Conservation (phyloP, 108 stramenopile genomes). For the Schizochytrium sp. region DNA sequence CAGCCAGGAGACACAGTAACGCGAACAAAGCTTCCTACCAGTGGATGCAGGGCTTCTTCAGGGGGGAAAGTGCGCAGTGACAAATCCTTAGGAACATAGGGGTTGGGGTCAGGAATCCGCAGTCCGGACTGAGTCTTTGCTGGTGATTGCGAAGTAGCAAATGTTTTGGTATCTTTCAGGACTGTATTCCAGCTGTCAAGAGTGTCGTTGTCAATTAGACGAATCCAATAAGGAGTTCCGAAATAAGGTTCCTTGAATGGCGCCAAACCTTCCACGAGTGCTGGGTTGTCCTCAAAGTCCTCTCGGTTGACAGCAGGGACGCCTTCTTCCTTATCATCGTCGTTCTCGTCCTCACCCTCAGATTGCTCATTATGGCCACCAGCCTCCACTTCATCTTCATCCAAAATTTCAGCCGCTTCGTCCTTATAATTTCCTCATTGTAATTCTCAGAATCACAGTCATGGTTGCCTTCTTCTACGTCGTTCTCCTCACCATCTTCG, state of each 20-base stretch:
- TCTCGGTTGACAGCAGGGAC: neutral
- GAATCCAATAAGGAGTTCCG: conserved; percentile 33
- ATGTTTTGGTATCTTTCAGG: neutral
- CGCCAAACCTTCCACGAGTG: neutral
- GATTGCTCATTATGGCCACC: neutral
- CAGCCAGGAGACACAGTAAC: neutral
- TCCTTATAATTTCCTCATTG: neutral
- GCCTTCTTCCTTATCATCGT: neutral
- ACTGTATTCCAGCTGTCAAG: neutral
- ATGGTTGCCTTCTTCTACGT: neutral
- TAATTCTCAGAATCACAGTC: neutral
- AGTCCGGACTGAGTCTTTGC: neutral
- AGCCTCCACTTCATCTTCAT: neutral
- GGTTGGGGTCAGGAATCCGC: neutral
- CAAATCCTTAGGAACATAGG: conserved; percentile 35
- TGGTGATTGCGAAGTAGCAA: neutral
- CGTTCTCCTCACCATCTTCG: neutral
- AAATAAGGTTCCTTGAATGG: conserved; percentile 46
- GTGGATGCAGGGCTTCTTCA: conserved; percentile 12
- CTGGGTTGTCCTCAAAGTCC: conserved; percentile 6
- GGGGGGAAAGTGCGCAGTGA: conserved; percentile 7
- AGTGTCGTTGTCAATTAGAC: neutral
- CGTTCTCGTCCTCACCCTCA: neutral
- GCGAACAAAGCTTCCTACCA: conserved; percentile 8
- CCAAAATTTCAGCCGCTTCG: too few species aligned